These are phyloP conservation scores for Umbelopsis ramanniana DNA, from an alignment of 192 early-diverging fungal species.

Conservation along the genomic window DNA sequence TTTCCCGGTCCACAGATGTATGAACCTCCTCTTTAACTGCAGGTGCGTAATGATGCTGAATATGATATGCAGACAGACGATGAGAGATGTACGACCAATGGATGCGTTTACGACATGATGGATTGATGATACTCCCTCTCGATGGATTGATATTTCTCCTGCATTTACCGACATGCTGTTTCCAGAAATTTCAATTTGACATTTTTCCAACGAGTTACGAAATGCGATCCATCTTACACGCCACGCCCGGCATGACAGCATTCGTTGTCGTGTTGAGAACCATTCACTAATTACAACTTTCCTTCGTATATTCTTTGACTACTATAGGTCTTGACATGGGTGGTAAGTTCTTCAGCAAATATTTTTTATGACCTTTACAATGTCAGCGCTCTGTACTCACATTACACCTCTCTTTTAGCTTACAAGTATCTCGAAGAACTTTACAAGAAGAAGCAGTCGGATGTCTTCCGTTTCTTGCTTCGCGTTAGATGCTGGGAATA, in stretches of 20 bases:
- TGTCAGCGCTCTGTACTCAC: neutral
- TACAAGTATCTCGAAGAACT: constrained; percentile 94
- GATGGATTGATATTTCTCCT: neutral
- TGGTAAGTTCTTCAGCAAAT: neutral
- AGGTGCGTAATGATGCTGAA: constrained; percentile 1
- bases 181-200: too few relatives aligned
- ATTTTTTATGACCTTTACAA: neutral
- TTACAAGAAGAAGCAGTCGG: constrained; percentile 99
- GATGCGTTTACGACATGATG: neutral
- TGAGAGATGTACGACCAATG: neutral
- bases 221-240: too few relatives aligned
- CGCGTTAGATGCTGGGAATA: constrained; percentile 97
- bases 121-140: neutral
- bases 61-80: neutral
- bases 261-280: neutral
- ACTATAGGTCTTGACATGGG: constrained; percentile 18
- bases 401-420: constrained; percentile 40
- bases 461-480: constrained; percentile 97
- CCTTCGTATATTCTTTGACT: neutral
- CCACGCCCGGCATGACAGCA: too few relatives aligned
- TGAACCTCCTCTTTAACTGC: constrained; percentile 21
- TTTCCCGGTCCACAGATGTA: neutral
- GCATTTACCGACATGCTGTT: neutral
- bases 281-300: neutral
- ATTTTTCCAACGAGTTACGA: too few relatives aligned